phyloP scores from a whole-genome alignment of 345 rosid species.

The Salix caprea region DNA sequence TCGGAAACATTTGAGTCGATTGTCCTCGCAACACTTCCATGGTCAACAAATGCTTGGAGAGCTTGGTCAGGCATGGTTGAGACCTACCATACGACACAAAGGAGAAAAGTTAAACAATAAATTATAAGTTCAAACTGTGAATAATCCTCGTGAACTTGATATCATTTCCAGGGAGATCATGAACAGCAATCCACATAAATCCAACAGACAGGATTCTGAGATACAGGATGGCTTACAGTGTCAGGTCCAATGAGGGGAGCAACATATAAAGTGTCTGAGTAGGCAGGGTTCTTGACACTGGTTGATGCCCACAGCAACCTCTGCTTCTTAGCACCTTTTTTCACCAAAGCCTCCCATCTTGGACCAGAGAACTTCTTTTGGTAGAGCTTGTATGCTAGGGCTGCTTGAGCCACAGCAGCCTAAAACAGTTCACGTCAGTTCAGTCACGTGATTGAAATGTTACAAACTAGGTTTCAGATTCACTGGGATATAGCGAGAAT shows the following conservation, averaged over 20 bases:
- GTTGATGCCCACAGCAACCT: constrained; percentile 95
- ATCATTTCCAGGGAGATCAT: neutral
- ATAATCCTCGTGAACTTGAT: neutral
- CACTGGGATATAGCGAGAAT: neutral
- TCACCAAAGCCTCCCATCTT: constrained; percentile 90
- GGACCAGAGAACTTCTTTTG: constrained; percentile 97
- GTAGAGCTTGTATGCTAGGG: constrained; percentile 84
- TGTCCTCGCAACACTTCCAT: constrained; percentile 77
- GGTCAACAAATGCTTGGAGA: constrained; percentile 80
- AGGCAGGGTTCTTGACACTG: constrained; percentile 95
- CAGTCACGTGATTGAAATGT: constrained; percentile 13
- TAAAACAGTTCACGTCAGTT: constrained; percentile 22
- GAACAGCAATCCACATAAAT: neutral
- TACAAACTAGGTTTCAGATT: neutral
- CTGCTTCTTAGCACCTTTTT: constrained; percentile 98
- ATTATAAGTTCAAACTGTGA: neutral
- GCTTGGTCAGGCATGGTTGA: constrained; percentile 99
- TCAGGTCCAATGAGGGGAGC: constrained; percentile 95
- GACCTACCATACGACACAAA: constrained; percentile 47
- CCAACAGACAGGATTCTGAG: neutral
- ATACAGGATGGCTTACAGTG: constrained; percentile 48
- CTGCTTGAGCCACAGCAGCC: constrained; percentile 99
- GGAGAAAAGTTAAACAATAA: neutral
- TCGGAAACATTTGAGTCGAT: constrained; percentile 84
- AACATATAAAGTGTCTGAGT: constrained; percentile 81